Base-by-base conservation (phyloP, 1,139 yeast species). In the Meyerozyma smithsonii region DNA sequence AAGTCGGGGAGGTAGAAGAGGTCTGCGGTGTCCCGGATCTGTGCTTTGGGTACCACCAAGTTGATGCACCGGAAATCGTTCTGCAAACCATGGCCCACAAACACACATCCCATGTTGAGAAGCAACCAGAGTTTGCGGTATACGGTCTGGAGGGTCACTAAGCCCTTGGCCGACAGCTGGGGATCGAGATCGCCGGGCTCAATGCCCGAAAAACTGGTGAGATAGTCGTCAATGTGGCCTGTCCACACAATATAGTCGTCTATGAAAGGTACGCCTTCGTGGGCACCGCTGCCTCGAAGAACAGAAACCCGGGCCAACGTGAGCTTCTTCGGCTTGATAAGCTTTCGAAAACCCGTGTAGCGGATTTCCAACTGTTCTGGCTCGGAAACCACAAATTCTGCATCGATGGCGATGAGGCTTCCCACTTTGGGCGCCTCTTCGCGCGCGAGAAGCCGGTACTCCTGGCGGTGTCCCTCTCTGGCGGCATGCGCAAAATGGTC, bases 31-130 rank as follows among this genome's bases (percentile, higher is more conserved):
- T 94, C 99, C 41, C 95, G 71, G 21, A 94, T 90, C 59, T 94
- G 98, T 3, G 62, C 59, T 32, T 71, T 70, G 0, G 98, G 97
- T 5, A 94, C 95, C 55, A 85, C 87, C 39, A 92, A 79, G 55
- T 92, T 90, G 50, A 94, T 92, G 32, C 95, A 87, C 52, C 97
- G 71, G 69, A 94, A 94, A 64, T 94, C 99, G 50, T 88, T 89
- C 38, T 77, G 73, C 43, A 94, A 69, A 2, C 97, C 97, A 64
- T 94, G 99, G 0, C 99, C 99, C 32, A 94, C 89, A 64, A 94
- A 92, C 0, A 85, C 76, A 55, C 96, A 90, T 0, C 97, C 97
- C 43, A 89, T 58, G 55, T 90, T 92, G 42, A 92, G 66, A 40
- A 94, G 66, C 18, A 92, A 64, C 97, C 98, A 92, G 33, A 94